Evolutionary conservation across 805 yeast genomes (phyloP), one percentile per base, ranked within the genome.

Genomic region (Spencermartinsiella europaea): DNA sequence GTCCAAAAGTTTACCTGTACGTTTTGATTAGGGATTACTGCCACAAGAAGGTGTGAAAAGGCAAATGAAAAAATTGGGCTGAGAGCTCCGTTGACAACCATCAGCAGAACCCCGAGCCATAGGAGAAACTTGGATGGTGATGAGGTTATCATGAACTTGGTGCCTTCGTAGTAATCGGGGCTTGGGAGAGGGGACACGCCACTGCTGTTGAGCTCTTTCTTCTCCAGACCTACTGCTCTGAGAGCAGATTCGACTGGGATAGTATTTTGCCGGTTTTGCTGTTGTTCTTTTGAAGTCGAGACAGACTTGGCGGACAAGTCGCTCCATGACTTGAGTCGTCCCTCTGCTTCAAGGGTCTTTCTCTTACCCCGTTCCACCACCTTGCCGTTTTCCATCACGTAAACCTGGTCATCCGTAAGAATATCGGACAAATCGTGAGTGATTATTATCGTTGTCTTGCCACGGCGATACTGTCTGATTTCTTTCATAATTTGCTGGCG

Each of bases 1-100:
- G 95, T 79, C 96, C 96, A 88, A 56, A 73, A 75, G 3, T 38
- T 44, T 1, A 36, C 20, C 20, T 44, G 16, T 7, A 5, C 61
- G 55, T 22, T 64, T 34, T 38, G 65, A 42, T 50, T 56, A 0
- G 84, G 79, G 7, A 85, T 71, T 56, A 87, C 77, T 12, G 82
- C 83, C 20, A 74, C 63, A 5, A 91, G 65, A 5, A 91, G 65
- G 49, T 80, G 79, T 1, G 97, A 78, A 51, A 90, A 79, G 21
- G 84, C 76, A 59, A 66, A 89, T 0, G 96, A 85, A 52, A 93
- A 88, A 0, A 85, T 65, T 0, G 98, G 97, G 48, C 79, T 81
- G 1, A 77, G 63, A 0, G 74, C 74, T 8, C 95, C 90, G 49
- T 81, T 79, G 0, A 76, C 40, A 0, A 81, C 51, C 0, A 89